Base-by-base conservation (phyloP, 495 filamentous ascomycete genomes). In the Penicillium riverlandense region DNA sequence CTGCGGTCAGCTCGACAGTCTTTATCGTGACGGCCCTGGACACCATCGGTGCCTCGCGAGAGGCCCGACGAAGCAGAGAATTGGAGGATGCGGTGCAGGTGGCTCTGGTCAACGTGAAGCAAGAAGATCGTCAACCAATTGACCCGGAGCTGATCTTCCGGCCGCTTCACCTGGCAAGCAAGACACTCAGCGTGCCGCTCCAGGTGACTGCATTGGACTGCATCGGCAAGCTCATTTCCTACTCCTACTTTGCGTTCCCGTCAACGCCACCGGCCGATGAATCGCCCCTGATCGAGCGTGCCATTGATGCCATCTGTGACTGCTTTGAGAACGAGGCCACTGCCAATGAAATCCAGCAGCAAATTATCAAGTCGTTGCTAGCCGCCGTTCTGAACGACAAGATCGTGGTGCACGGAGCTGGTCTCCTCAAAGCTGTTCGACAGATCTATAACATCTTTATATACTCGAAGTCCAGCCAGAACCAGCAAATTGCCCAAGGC, bases 401-500 rank as follows among this genome's bases (percentile, higher is more conserved):
- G 63, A 90, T 96, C 36, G 85, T 99, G 35, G 94, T 99, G 2
- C 94, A 99, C 66, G 94, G 94, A 41, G 91, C 92, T 36, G 94
- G 94, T 48, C 74, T 99, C 46, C 67, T 99, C 36, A 99, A 99
- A 72, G 92, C 94, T n/a, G 88, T 99, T 39, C 85, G 94, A 43
- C 89, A 95, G 58, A 92, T 95, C 37, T 99, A 99, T 72, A 99
- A 96, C 63, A 91, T 99, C 52, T 99, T 99, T 63, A 74, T 99
- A 32, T 79, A 96, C 31, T 96, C 90, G 38, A 86, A 91, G 55
- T 95, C 79, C 33, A 89, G 80, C 52, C 79, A 84, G 29, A 96
- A 97, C 54, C 94, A 99, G 67, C 89, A 95, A 65, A 85, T 96
- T 37, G 94, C 94, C 1, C 94, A 97, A 58, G 92, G 90, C 0